A percentile compares a stretch with the other conserved stretches of the same genome.
phyloP scores from a whole-genome alignment of 257 asterid genomes.

The Salvia rosmarinus region DNA sequence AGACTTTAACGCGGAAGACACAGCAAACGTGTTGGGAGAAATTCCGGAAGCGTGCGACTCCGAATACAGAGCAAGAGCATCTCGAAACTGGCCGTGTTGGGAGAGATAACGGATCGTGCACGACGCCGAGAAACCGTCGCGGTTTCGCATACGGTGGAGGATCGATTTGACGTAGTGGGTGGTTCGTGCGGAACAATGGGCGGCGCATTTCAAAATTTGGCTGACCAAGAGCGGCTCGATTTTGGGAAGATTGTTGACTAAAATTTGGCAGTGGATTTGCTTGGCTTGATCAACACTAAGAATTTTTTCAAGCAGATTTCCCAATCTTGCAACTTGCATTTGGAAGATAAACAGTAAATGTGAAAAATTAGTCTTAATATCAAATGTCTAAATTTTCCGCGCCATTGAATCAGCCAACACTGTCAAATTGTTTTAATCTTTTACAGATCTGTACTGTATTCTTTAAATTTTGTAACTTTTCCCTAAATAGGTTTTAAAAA shows the following conservation, averaged over 20 bases:
- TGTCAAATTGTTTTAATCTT: too few relatives aligned
- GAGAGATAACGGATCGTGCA: conserved; percentile 64
- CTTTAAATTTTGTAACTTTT: too few relatives aligned
- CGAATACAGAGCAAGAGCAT: conserved; percentile 56
- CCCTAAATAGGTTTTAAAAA: too few relatives aligned
- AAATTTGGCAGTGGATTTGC: conserved; percentile 69
- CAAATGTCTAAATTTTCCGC: too few relatives aligned
- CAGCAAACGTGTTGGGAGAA: conserved; percentile 63
- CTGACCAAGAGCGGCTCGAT: conserved; percentile 54
- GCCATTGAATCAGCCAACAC: too few relatives aligned
- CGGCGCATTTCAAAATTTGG: conserved; percentile 43
- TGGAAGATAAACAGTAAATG: neutral
- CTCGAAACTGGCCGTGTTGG: conserved; percentile 59
- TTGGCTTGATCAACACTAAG: conserved; percentile 49
- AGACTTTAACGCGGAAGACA: conserved; percentile 70
- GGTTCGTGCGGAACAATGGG: conserved; percentile 34
- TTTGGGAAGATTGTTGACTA: conserved; percentile 41
- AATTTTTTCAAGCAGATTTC: conserved; percentile 41
- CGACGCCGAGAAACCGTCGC: conserved; percentile 50
- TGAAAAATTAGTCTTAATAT: neutral
- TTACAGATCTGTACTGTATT: too few relatives aligned
- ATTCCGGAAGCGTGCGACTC: conserved; percentile 55
- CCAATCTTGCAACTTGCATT: conserved; percentile 49
- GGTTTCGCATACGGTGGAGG: conserved; percentile 43
- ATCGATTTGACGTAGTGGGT: conserved; percentile 46